These are phyloP conservation scores for Tricholoma hemisulphureum DNA, from an alignment of 768 basidiomycete species.

Conservation along the genomic window DNA sequence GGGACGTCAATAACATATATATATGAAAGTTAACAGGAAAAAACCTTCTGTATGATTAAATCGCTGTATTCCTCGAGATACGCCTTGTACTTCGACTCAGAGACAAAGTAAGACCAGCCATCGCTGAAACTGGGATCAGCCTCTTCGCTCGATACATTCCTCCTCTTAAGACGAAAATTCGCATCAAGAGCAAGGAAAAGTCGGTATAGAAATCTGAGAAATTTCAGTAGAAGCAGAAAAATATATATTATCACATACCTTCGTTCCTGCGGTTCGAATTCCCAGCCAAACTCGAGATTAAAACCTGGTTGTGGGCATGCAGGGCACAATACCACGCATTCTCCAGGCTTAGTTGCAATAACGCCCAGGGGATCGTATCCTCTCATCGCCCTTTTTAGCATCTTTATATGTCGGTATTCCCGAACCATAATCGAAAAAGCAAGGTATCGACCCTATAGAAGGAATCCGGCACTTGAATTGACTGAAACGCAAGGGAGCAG, in stretches of 20 bases:
- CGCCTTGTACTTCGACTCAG: conserved; percentile 8
- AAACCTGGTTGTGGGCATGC: conserved; percentile 23
- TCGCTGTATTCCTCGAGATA: conserved; percentile 7
- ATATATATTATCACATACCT: conserved; percentile 8
- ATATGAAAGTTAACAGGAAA: neutral
- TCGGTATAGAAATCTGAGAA: no score
- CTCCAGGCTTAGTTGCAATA: conserved; percentile 15
- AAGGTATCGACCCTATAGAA: conserved; percentile 15
- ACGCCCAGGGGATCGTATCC: conserved; percentile 17
- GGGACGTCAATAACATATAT: conserved; percentile 3
- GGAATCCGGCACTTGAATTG: neutral
- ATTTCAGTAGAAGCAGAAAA: neutral
- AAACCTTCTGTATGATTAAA: conserved; percentile 4
- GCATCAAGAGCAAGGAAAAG: no score
- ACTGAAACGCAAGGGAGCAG: neutral
- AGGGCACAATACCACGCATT: conserved; percentile 22
- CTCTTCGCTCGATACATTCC: no score
- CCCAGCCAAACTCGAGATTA: conserved; percentile 26
- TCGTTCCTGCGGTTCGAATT: conserved; percentile 7
- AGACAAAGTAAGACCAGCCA: conserved; percentile 14
- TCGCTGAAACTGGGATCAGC: no score
- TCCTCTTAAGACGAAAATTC: no score
- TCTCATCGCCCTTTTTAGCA: conserved; percentile 21
- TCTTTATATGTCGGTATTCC: conserved; percentile 22
- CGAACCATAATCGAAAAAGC: conserved; percentile 14